These are phyloP conservation scores for Blastocystis sp. DNA, from an alignment of 352 stramenopile genomes.

Conservation along the genomic window DNA sequence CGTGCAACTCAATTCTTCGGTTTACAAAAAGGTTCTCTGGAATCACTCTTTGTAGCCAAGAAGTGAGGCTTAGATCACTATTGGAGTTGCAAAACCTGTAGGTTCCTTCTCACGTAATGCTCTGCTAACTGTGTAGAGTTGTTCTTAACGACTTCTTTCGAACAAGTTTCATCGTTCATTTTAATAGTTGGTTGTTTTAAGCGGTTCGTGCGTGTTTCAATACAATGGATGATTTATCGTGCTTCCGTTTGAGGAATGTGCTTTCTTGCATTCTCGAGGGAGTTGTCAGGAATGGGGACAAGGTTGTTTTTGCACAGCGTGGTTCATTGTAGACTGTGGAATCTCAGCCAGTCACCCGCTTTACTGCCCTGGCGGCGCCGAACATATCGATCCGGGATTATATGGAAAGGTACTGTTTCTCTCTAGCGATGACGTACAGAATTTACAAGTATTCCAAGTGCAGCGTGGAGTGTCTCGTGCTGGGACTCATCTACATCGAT, in stretches of 20 bases:
- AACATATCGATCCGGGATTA: constrained; percentile 37
- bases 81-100: not conserved
- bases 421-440: not conserved
- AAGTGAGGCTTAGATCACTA: too few species aligned
- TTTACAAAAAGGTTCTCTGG: not conserved
- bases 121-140: not conserved
- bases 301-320: not conserved
- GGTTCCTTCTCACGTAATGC: not conserved
- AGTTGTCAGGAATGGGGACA: constrained; percentile 24
- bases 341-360: constrained; percentile 15
- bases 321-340: not conserved
- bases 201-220: not conserved
- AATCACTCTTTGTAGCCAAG: not conserved
- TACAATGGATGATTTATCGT: not conserved
- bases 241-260: constrained; percentile 12
- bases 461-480: constrained; percentile 32
- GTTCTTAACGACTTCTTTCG: not conserved
- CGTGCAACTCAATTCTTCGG: not conserved
- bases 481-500: constrained; percentile 62
- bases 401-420: not conserved
- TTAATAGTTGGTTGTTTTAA: too few species aligned
- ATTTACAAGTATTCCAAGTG: constrained; percentile 18
- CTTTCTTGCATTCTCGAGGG: constrained; percentile 44
- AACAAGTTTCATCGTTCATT: not conserved
- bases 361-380: constrained; percentile 9